Conservation (phyloP, 805 yeast genomes). For the Kodamaea kaohsiungensis region DNA sequence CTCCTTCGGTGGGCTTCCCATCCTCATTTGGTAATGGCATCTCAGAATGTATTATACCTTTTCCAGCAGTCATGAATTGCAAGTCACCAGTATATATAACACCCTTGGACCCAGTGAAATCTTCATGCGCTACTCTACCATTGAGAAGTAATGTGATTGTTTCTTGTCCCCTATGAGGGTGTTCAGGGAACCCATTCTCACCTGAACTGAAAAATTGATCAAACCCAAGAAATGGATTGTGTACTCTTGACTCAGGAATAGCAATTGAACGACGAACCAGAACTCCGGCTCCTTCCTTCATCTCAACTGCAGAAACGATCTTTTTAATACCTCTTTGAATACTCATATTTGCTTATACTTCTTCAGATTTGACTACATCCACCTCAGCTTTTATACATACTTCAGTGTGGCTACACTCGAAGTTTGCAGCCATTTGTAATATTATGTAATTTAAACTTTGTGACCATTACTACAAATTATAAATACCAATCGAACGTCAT, state of each 20-base stretch:
- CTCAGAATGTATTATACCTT: constrained; percentile 83
- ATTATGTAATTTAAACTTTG: not conserved
- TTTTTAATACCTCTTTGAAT: constrained; percentile 30
- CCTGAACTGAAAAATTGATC: constrained; percentile 73
- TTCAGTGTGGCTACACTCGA: not conserved
- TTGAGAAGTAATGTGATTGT: constrained; percentile 66
- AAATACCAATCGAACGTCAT: not conserved
- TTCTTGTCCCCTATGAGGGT: constrained; percentile 82
- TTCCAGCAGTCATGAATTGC: constrained; percentile 94
- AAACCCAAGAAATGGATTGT: constrained; percentile 78
- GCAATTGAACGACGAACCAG: constrained; percentile 82
- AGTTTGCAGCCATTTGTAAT: not conserved
- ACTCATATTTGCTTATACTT: not conserved
- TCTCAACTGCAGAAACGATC: constrained; percentile 57
- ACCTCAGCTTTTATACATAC: not conserved
- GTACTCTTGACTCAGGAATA: constrained; percentile 61
- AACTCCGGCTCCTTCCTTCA: constrained; percentile 89
- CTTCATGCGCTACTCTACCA: constrained; percentile 79
- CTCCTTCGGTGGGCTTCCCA: constrained; percentile 55
- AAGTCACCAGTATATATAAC: constrained; percentile 77
- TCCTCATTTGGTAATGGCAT: constrained; percentile 64
- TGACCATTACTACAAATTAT: not conserved
- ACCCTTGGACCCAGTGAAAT: constrained; percentile 82
- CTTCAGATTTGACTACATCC: no score
- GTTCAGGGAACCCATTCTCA: constrained; percentile 79